These are phyloP conservation scores for Umbelopsis sp. DNA, from an alignment of 192 early-diverging fungal species.

Conservation along the genomic window DNA sequence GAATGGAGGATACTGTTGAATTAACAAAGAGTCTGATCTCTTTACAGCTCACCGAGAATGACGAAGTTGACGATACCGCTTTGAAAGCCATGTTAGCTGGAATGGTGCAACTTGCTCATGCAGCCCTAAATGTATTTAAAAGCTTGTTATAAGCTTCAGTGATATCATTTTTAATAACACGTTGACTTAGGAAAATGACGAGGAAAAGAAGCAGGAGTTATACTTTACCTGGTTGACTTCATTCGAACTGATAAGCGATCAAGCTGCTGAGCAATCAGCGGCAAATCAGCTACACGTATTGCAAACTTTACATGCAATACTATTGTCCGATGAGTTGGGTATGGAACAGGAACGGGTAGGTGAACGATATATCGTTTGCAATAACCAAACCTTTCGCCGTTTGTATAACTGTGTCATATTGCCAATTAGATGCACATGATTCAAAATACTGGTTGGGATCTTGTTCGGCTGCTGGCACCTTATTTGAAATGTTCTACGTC, in stretches of 20 bases:
- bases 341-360: neutral
- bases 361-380: neutral
- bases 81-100: neutral
- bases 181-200: neutral
- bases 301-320: neutral
- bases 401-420: neutral
- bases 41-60: neutral
- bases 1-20: neutral
- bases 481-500: neutral
- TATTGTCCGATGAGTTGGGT: neutral
- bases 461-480: neutral
- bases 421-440: neutral
- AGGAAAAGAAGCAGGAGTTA: neutral
- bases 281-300: neutral
- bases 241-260: neutral
- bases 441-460: slow-evolving; percentile 2
- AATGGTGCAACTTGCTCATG: slow-evolving; percentile 1
- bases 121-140: neutral
- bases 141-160: neutral
- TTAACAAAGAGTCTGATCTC: slow-evolving; percentile 1
- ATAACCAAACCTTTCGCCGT: neutral
- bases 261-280: neutral
- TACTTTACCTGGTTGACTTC: neutral
- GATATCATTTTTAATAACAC: neutral
- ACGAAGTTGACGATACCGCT: neutral